Evolutionary conservation across 2,329 filamentous ascomycete genomes (phyloP).

Genomic region (Colletotrichum horii): DNA sequence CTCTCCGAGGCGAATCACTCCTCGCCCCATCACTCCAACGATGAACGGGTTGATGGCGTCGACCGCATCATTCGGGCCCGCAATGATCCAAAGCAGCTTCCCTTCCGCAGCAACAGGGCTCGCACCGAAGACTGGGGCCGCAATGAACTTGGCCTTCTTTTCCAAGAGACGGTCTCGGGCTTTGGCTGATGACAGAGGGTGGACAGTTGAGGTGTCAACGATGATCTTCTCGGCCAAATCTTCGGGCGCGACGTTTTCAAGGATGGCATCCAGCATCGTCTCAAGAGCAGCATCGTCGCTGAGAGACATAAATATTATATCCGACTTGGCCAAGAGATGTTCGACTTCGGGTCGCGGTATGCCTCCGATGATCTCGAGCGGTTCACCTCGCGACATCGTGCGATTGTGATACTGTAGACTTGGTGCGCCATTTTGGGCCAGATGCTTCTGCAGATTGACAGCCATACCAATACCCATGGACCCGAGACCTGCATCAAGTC

Average conservation of each 20-base stretch:
- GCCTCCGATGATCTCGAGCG: slow-evolving; percentile 32
- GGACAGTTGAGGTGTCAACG: slow-evolving; percentile 56
- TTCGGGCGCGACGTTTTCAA: slow-evolving; percentile 11
- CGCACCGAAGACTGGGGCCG: slow-evolving; percentile 55
- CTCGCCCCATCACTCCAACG: slow-evolving; percentile 45
- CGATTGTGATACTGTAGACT: slow-evolving; percentile 49
- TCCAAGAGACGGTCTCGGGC: slow-evolving; percentile 31
- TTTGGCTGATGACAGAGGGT: slow-evolving; percentile 44
- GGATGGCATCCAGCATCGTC: slow-evolving; percentile 34
- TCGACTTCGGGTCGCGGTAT: slow-evolving; percentile 23
- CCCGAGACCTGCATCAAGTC: slow-evolving; percentile 42
- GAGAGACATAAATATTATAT: slow-evolving; percentile 45
- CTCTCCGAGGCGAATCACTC: slow-evolving; percentile 45
- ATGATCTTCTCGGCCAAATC: slow-evolving; percentile 43
- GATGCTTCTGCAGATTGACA: slow-evolving; percentile 50
- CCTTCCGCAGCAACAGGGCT: slow-evolving; percentile 52
- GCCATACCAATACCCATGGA: slow-evolving; percentile 59
- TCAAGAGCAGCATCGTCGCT: slow-evolving; percentile 47
- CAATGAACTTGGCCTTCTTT: slow-evolving; percentile 41
- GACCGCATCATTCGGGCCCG: slow-evolving; percentile 42
- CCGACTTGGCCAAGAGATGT: slow-evolving; percentile 31
- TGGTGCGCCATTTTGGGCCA: slow-evolving; percentile 26
- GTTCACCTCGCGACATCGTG: slow-evolving; percentile 48
- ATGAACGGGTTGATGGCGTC: slow-evolving; percentile 41
- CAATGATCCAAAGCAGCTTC: slow-evolving; percentile 50